Conservation (phyloP, 257 asterid species). For the Nicotiana sylvestris region DNA sequence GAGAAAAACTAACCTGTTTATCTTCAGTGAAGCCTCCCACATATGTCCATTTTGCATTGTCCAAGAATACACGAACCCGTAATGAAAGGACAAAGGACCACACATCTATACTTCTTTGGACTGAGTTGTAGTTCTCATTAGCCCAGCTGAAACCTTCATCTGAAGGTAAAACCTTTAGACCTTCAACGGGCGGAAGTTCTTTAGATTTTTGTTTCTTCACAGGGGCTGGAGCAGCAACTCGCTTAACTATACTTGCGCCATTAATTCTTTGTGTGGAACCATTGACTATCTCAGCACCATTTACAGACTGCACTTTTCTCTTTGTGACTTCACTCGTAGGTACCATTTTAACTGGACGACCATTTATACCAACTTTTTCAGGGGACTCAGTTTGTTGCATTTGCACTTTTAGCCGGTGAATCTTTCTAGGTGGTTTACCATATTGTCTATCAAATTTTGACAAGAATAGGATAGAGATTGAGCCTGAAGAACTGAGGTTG, state of each 20-base stretch:
- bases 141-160: constrained; percentile 99
- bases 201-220: constrained; percentile 20
- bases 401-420: constrained; percentile 26
- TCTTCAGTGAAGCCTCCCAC: constrained; percentile 79
- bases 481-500: constrained; percentile 46
- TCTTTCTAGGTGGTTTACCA: constrained; percentile 23
- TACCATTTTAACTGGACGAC: constrained; percentile 65
- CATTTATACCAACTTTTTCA: constrained; percentile 41
- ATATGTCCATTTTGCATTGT: constrained; percentile 78
- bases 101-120: constrained; percentile 79
- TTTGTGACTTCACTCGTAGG: constrained; percentile 57
- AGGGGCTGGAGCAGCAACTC: constrained; percentile 29
- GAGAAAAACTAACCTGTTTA: constrained; percentile 51
- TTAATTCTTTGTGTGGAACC: constrained; percentile 27
- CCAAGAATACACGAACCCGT: constrained; percentile 75
- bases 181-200: constrained; percentile 66
- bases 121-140: constrained; percentile 73
- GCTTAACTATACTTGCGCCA: constrained; percentile 53
- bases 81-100: constrained; percentile 90
- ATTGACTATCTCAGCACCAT: constrained; percentile 28
- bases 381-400: constrained; percentile 60
- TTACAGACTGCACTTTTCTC: constrained; percentile 27
- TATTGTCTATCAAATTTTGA: constrained; percentile 23
- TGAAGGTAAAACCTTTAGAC: constrained; percentile 69
- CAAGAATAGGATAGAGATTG: constrained; percentile 25